Evolutionary conservation across 192 early-diverging fungal genomes (phyloP), one percentile per base, ranked within the genome.

Genomic region (Backusella circina): DNA sequence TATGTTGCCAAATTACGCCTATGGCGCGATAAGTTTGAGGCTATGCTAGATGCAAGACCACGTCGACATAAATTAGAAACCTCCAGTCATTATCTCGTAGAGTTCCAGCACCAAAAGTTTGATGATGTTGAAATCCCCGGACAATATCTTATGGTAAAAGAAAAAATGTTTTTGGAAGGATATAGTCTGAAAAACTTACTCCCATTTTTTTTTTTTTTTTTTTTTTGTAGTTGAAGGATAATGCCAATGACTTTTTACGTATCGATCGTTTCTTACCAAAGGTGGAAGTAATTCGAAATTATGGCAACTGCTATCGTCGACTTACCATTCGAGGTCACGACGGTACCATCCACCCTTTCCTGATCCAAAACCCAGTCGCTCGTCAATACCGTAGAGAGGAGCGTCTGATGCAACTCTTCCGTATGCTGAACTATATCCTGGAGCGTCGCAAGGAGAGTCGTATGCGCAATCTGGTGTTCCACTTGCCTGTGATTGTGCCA

Each of bases 21-120:
- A 66, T 99, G 97, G 98, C 88, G 96, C 54, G 94, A 98, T 81
- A 93, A 93, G 69, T 92, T 99, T 80, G 95, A 98, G 79, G 89
- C 89, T 26, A 85, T 94, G 41, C 83, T 99, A 66, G 93, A 94
- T 72, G 86, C 86, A 75, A 90, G 95, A 41, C 94, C 96, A 23
- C 80, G 88, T 37, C 86, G 84, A 67, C 95, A 94, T 71, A 91
- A 94, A 80, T 85, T 98, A 5, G 95, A 98, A 75, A 87, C 93
- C 71, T 95, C 93, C 77, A 94, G 91, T 54, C 93, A 95, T 64
- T 98, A 96, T 84, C 83, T 99, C 65, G 95, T 94, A 5, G 98
- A 99, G 81, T 99, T 99, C 87, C 97, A 99, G 77, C 95, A 98
- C 82, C 93, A 96, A 78, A 98, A 97, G 82, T 98, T 99, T 80